A percentile compares a stretch with the other conserved stretches of the same genome.
Conservation (phyloP, 345 rosid species). For the Boechera divaricarpa region DNA sequence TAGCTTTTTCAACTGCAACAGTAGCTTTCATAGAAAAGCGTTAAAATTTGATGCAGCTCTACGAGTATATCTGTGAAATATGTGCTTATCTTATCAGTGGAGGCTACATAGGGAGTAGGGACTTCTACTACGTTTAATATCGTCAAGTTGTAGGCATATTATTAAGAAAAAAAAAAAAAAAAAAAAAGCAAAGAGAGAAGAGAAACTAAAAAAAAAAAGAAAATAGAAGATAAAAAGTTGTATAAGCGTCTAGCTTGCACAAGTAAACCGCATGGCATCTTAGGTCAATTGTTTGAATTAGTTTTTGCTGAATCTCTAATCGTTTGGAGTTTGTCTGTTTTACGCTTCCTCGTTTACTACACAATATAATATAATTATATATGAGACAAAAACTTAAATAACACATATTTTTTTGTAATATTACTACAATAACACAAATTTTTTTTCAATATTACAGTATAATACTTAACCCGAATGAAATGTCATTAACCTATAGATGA, state of each 20-base stretch:
- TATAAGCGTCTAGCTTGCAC: slow-evolving; percentile 2
- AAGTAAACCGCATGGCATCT: not conserved
- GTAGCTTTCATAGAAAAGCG: too few species aligned
- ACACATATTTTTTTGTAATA: too few species aligned
- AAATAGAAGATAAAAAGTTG: not conserved
- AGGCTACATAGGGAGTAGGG: not conserved
- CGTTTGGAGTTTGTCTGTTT: slow-evolving; percentile 5
- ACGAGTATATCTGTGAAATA: too few species aligned
- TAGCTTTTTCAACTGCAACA: not conserved
- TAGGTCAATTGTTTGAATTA: not conserved
- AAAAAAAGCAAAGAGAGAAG: too few species aligned
- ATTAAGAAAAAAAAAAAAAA: too few species aligned
- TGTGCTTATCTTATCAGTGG: too few species aligned
- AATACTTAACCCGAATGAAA: too few species aligned
- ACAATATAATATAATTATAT: not conserved
- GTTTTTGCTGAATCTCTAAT: not conserved
- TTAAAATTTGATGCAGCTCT: too few species aligned
- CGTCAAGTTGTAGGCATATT: not conserved
- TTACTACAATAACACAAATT: too few species aligned
- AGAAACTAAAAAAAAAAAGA: not conserved
- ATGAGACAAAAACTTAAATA: too few species aligned
- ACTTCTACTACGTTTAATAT: not conserved
- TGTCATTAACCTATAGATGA: too few species aligned
- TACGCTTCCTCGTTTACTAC: not conserved
- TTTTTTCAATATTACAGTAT: too few species aligned